Evolutionary conservation across 257 asterid genomes (phyloP), one percentile per base, ranked within the genome.

Genomic region (Solanum virginianum): DNA sequence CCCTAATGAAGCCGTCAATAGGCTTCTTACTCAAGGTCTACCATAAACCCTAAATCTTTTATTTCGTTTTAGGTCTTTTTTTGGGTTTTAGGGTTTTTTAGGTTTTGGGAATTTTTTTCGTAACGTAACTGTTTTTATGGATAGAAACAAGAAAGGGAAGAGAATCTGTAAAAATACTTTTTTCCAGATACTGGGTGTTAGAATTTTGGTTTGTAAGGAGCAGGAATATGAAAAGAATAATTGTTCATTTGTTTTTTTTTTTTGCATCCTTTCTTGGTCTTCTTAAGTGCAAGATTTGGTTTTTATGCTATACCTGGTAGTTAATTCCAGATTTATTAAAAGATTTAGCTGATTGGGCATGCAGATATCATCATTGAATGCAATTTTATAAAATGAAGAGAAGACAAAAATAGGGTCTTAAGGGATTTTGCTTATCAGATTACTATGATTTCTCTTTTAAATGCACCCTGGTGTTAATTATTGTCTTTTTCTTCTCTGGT

Each of bases 1-100:
- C 97, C 99, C 98, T 72, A 91, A 96, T 89, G 98, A 93, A 88
- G 94, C 99, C 29, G 94, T 94, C 43, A 90, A 86, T 90, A 94
- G 98, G 79, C 92, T 94, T 36, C 94, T 93, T 59, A 90, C 93
- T 85, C 99, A 93, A 93, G 99, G 99, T 95, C 80, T n/a, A 10
- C 80, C 68, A 20, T 47, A 83, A 83, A 56, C 56, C 85, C 41
- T 68, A 83, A 68, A 51, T 74, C 60, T 24, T 8, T 75, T 1
- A 49, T 49, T 26, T 45, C 29, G 1, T 72, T 14, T 12, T 45
- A 63, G 39, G 26, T 63, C 3, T 9, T 45, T 11, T 74, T 72
- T 47, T 13, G n/a, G 59, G 12, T 13, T 75, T 74, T 47, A 22
- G 59, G 81, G 12, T 74, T 74, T 47, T 69, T 14, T 49, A 36